Conservation (phyloP, 257 asterid genomes). For the Nicotiana otophora region DNA sequence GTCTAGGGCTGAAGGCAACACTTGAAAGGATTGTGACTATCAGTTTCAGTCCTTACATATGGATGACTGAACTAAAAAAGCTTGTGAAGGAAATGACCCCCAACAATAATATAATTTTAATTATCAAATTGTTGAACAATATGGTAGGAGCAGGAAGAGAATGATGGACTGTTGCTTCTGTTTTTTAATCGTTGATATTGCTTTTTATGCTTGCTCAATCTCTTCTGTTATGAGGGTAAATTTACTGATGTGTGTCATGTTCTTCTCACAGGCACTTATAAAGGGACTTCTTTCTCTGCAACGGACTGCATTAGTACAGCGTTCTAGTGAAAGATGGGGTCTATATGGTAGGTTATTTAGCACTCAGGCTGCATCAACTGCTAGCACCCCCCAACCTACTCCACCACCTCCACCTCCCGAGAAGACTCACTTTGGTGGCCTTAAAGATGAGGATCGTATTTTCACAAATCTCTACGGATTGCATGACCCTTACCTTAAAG, state of each 20-base stretch:
- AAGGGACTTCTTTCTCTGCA: slow-evolving; percentile 67
- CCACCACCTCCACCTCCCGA: slow-evolving; percentile 99
- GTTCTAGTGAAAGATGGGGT: slow-evolving; percentile 41
- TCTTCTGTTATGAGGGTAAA: not conserved
- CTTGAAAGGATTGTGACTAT: too few species aligned
- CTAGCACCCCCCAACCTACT: slow-evolving; percentile 69
- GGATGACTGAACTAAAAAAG: too few species aligned
- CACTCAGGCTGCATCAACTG: slow-evolving; percentile 78
- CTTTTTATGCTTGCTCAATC: not conserved
- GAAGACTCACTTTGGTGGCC: slow-evolving; percentile 91
- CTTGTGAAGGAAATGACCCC: too few species aligned
- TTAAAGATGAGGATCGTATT: slow-evolving; percentile 96
- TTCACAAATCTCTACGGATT: slow-evolving; percentile 88
- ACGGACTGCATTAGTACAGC: slow-evolving; percentile 39
- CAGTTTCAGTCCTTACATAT: too few species aligned
- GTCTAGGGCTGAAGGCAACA: too few species aligned
- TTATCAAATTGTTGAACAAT: too few species aligned
- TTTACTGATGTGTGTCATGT: slow-evolving; percentile 5
- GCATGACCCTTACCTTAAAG: slow-evolving; percentile 91
- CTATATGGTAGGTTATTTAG: slow-evolving; percentile 49
- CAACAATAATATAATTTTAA: too few species aligned
- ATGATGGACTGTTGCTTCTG: too few species aligned
- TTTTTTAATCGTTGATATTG: too few species aligned
- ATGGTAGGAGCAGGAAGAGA: too few species aligned
- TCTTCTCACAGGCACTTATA: slow-evolving; percentile 58